Percentiles rank a stretch among this genome's conserved stretches.
Conservation (phyloP, 129 eudicot species). For the Escallonia rubra region DNA sequence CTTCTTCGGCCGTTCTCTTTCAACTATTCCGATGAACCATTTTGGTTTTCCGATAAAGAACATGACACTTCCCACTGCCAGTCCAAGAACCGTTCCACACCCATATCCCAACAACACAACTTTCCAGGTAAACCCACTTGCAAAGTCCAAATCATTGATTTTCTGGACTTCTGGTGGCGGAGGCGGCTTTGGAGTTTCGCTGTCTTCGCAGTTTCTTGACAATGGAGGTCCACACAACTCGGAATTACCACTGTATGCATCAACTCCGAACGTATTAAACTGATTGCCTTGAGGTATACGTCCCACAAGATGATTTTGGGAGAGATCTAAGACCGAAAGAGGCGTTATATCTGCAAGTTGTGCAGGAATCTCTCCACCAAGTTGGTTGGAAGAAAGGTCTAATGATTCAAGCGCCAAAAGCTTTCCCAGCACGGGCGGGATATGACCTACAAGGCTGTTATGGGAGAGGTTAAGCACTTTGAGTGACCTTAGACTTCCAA, state of each 20-base stretch:
- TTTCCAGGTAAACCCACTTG: constrained; percentile 21
- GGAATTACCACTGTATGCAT: constrained; percentile 5
- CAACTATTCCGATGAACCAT: neutral
- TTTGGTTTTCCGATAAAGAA: constrained; percentile 2
- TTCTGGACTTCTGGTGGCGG: neutral
- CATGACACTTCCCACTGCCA: neutral
- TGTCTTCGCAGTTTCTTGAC: neutral
- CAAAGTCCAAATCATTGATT: neutral
- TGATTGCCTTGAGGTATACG: constrained; percentile 3
- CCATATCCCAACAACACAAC: constrained; percentile 18
- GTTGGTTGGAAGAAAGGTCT: constrained; percentile 31
- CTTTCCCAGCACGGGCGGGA: constrained; percentile 23
- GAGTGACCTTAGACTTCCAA: constrained; percentile 23
- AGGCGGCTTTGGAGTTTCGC: neutral
- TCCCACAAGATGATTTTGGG: constrained; percentile 17
- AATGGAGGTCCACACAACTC: constrained; percentile 17
- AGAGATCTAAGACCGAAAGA: constrained; percentile 30
- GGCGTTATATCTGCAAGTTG: constrained; percentile 9
- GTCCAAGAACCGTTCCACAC: constrained; percentile 10
- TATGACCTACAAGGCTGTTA: constrained; percentile 24
- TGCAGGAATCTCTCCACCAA: constrained; percentile 29
- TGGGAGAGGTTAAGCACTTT: constrained; percentile 25
- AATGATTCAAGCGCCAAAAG: constrained; percentile 28
- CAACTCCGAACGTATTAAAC: neutral
- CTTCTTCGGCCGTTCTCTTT: neutral